Base-by-base conservation (phyloP, 306 rosid species). In the Hippophae rhamnoides region DNA sequence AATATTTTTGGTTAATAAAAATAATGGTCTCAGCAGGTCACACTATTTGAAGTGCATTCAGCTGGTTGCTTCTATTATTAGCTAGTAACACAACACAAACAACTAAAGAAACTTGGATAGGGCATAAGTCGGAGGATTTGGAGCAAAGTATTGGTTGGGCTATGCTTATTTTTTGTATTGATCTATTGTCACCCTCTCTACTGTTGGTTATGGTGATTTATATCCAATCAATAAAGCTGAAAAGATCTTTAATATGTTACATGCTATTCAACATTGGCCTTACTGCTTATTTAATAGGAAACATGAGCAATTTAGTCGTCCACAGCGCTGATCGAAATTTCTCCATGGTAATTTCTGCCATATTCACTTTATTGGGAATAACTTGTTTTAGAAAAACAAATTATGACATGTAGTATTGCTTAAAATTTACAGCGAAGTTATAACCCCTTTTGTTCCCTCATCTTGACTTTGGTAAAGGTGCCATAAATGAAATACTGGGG, bases 261-360 rank as follows among this genome's bases (percentile, higher is more conserved):
- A 87, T 84, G 94, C 72, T 90, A 12, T 90, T 87, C 79, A 90
- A 86, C 83, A 86, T 90, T 13, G 89, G 97, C 76, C 90, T 90
- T 79, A 68, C 82, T 13, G 79, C 97, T 64, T 90, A 90, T 70
- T 75, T 86, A 69, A 78, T 90, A 10, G 95, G 95, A 61, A 90
- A 87, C 82, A 90, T 90, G 94, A 87, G 90, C 45, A 90, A 70
- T 72, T 81, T 90, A 68, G 74, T 84, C 23, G 97, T 90, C 79
- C 97, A 81, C 65, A 61, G 75, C 61, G 77, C 95, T 57, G 69
- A 64, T 78, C 76, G 77, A 60, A 87, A 94, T 67, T 69, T 81
- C 58, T 74, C 72, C 75, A 74, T 81, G 86, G 86, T 81, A 74
- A 56, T 56, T 41, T 13, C 18, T 13, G 10, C 5, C 12, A 48